Conservation (phyloP, 345 rosid species). For the Acer campestre region DNA sequence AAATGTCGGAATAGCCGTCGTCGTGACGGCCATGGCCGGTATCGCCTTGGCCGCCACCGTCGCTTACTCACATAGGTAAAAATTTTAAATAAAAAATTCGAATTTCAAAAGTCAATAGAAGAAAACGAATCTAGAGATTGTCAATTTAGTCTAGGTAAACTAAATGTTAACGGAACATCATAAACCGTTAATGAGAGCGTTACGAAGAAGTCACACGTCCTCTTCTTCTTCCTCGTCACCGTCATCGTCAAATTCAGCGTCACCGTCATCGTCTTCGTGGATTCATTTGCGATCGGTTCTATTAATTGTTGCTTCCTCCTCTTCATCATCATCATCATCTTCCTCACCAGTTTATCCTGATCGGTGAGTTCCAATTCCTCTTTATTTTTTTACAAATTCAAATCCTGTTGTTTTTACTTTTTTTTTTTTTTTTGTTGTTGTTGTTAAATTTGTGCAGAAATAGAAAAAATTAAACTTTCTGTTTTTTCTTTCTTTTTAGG, state of each 20-base stretch:
- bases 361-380: conserved; percentile 45
- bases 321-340: conserved; percentile 44
- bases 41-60: conserved; percentile 68
- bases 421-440: not conserved
- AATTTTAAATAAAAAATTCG: not conserved
- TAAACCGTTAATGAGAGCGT: conserved; percentile 58
- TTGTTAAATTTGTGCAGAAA: not conserved
- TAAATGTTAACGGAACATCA: conserved; percentile 47
- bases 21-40: conserved; percentile 77
- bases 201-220: conserved; percentile 60
- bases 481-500: conserved; percentile 3
- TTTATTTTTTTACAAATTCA: not conserved
- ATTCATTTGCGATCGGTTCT: conserved; percentile 65
- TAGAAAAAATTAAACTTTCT: not conserved
- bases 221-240: conserved; percentile 42
- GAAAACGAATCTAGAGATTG: conserved; percentile 12
- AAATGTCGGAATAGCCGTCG: conserved; percentile 61
- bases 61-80: conserved; percentile 66
- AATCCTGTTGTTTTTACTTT: conserved; percentile 7
- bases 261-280: conserved; percentile 60
- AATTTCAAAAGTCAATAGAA: not conserved
- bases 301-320: conserved; percentile 57
- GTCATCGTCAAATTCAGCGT: conserved; percentile 42
- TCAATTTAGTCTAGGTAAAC: conserved; percentile 11
- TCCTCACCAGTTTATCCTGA: conserved; percentile 50